Percentiles rank a stretch among this genome's conserved stretches.
Evolutionary conservation across 176 grass and related monocot genomes (phyloP).

Genomic region (Saccharum officinarum): DNA sequence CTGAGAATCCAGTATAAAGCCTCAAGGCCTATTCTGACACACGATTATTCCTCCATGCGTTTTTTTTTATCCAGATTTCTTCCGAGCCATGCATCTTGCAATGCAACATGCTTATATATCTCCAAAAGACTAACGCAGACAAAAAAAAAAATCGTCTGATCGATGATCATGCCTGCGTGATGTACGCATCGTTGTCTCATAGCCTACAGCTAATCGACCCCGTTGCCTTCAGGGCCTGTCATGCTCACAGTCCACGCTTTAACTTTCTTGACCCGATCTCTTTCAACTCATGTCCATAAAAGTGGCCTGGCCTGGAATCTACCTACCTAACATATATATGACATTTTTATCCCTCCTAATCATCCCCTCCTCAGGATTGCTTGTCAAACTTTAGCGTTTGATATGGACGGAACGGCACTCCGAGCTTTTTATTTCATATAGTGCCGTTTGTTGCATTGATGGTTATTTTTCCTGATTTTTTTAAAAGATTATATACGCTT

Average conservation of each 20-base stretch:
- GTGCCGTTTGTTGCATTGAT: too few relatives aligned
- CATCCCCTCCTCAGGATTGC: constrained; percentile 9
- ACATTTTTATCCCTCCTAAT: constrained; percentile 23
- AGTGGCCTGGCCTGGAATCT: constrained; percentile 18
- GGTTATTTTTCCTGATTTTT: too few relatives aligned
- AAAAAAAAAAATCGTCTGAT: not conserved
- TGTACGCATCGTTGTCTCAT: constrained; percentile 22
- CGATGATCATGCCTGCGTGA: not conserved
- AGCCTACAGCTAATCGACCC: not conserved
- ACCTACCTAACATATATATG: constrained; percentile 12
- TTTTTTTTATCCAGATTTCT: constrained; percentile 8
- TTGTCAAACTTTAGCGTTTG: constrained; percentile 31
- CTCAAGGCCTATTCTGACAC: not conserved
- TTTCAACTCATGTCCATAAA: too few relatives aligned
- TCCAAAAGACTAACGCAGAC: not conserved
- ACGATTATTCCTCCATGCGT: not conserved
- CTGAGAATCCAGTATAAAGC: too few relatives aligned
- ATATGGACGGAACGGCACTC: not conserved
- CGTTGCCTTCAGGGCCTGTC: too few relatives aligned
- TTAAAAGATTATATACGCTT: too few relatives aligned
- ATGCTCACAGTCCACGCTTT: too few relatives aligned
- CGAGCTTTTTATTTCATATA: not conserved
- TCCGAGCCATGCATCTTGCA: not conserved
- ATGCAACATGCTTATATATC: not conserved
- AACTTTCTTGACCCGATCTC: too few relatives aligned